Evolutionary conservation across 805 yeast genomes (phyloP).

Genomic region (Kluyveromyces siamensis): DNA sequence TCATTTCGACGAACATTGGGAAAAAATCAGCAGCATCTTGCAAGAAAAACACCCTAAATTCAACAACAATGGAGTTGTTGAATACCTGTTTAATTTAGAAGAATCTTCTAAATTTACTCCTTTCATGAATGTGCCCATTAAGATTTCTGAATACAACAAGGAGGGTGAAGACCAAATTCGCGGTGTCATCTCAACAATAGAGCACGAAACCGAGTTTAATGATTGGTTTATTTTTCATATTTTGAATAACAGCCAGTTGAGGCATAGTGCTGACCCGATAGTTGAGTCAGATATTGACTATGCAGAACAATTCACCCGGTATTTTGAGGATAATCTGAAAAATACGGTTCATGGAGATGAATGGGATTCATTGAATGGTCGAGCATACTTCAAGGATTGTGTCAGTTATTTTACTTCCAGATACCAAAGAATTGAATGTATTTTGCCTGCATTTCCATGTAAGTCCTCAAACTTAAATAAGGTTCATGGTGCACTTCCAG

Average conservation of each 20-base stretch:
- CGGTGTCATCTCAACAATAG: slow-evolving; percentile 31
- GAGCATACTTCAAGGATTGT: slow-evolving; percentile 33
- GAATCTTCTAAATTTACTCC: slow-evolving; percentile 15
- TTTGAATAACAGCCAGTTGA: slow-evolving; percentile 29
- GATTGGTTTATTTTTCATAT: slow-evolving; percentile 33
- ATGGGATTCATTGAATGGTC: slow-evolving; percentile 39
- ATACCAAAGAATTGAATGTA: slow-evolving; percentile 41
- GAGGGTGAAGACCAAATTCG: slow-evolving; percentile 28
- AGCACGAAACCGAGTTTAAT: slow-evolving; percentile 23
- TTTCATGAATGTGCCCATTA: slow-evolving; percentile 15
- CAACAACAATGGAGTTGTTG: slow-evolving; percentile 8
- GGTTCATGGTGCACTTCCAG: slow-evolving; percentile 42
- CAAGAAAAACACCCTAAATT: neutral
- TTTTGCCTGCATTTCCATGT: slow-evolving; percentile 58
- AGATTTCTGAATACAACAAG: slow-evolving; percentile 27
- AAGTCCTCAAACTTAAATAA: slow-evolving; percentile 50
- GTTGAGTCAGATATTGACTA: slow-evolving; percentile 8
- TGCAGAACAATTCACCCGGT: slow-evolving; percentile 30
- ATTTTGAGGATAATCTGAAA: slow-evolving; percentile 39
- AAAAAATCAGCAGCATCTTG: slow-evolving; percentile 8
- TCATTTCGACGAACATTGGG: slow-evolving; percentile 25
- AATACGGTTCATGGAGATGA: slow-evolving; percentile 39
- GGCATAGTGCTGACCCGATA: slow-evolving; percentile 13
- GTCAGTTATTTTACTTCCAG: slow-evolving; percentile 42
- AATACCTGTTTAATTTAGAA: slow-evolving; percentile 12